Evolutionary conservation across 805 yeast species (phyloP).

Genomic region (Yamadazyma akitaensis): DNA sequence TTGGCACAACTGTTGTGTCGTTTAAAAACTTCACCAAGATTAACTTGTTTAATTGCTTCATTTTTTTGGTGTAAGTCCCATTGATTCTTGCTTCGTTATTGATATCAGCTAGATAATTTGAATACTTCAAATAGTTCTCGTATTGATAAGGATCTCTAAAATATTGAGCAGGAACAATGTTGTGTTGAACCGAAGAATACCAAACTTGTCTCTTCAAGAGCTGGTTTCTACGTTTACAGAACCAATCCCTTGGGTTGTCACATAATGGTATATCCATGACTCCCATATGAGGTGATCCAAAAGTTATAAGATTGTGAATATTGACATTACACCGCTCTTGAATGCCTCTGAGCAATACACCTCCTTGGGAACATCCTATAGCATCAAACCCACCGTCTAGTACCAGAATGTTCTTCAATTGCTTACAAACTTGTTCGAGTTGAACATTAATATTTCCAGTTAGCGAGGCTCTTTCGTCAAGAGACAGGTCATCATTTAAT

Average conservation of each 20-base stretch:
- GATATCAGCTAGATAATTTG: slow-evolving; percentile 58
- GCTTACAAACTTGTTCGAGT: slow-evolving; percentile 53
- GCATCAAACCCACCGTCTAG: slow-evolving; percentile 61
- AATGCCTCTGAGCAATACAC: slow-evolving; percentile 68
- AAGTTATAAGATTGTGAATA: slow-evolving; percentile 57
- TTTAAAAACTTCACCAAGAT: slow-evolving; percentile 57
- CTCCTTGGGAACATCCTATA: slow-evolving; percentile 83
- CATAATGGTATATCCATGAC: slow-evolving; percentile 67
- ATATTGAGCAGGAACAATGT: slow-evolving; percentile 70
- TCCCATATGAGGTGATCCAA: slow-evolving; percentile 83
- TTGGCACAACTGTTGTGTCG: slow-evolving; percentile 72
- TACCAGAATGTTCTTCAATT: slow-evolving; percentile 44
- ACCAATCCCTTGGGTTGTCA: slow-evolving; percentile 46
- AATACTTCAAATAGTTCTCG: slow-evolving; percentile 52
- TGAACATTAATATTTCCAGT: slow-evolving; percentile 60
- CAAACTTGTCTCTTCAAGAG: slow-evolving; percentile 60
- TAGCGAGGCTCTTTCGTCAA: slow-evolving; percentile 54
- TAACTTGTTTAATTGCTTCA: slow-evolving; percentile 46
- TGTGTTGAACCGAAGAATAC: slow-evolving; percentile 51
- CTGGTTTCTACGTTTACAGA: slow-evolving; percentile 54
- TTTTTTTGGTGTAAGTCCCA: slow-evolving; percentile 39
- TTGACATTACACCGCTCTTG: slow-evolving; percentile 52
- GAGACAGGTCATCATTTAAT: slow-evolving; percentile 45
- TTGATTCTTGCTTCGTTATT: slow-evolving; percentile 56
- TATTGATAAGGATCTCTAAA: slow-evolving; percentile 59